A percentile compares a stretch with the other conserved stretches of the same genome.
phyloP scores from a whole-genome alignment of 1,284 basidiomycete genomes.

The Somion occarium region DNA sequence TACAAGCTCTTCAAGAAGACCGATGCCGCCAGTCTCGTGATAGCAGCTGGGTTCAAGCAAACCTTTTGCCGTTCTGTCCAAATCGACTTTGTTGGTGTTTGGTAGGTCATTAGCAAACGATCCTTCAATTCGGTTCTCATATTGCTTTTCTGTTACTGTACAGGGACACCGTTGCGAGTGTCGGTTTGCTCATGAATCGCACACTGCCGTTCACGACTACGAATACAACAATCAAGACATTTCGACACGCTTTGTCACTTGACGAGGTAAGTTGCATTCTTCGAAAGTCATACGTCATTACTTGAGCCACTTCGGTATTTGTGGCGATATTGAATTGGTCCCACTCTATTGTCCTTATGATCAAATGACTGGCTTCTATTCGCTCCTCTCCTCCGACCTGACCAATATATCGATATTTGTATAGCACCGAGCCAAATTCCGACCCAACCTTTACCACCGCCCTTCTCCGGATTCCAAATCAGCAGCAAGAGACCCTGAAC shows the following conservation, averaged over 20 bases:
- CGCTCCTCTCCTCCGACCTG: too few species aligned
- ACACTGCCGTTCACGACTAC: constrained; percentile 37
- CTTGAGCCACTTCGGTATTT: too few species aligned
- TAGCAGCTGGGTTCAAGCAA: constrained; percentile 45
- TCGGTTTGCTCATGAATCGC: constrained; percentile 32
- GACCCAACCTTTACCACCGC: constrained; percentile 28
- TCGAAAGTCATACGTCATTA: too few species aligned
- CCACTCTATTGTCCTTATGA: not conserved
- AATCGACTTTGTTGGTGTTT: constrained; percentile 45
- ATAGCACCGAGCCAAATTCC: constrained; percentile 35
- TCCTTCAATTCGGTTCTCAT: not conserved
- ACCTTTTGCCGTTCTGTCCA: constrained; percentile 45
- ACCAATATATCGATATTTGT: not conserved
- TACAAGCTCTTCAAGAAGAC: constrained; percentile 50
- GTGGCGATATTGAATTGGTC: too few species aligned
- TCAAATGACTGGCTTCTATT: too few species aligned
- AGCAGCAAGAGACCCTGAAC: not conserved
- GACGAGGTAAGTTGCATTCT: constrained; percentile 31
- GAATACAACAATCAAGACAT: constrained; percentile 34
- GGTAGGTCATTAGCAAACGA: constrained; percentile 16
- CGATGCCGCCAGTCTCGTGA: constrained; percentile 34
- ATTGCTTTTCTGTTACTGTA: not conserved
- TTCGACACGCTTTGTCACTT: constrained; percentile 40
- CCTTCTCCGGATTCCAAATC: constrained; percentile 9
- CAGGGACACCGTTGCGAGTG: constrained; percentile 37